A percentile compares a stretch with the other conserved stretches of the same genome.
Evolutionary conservation across 169 alveolate species (phyloP).

Genomic region (Cryptosporidium ryanae): DNA sequence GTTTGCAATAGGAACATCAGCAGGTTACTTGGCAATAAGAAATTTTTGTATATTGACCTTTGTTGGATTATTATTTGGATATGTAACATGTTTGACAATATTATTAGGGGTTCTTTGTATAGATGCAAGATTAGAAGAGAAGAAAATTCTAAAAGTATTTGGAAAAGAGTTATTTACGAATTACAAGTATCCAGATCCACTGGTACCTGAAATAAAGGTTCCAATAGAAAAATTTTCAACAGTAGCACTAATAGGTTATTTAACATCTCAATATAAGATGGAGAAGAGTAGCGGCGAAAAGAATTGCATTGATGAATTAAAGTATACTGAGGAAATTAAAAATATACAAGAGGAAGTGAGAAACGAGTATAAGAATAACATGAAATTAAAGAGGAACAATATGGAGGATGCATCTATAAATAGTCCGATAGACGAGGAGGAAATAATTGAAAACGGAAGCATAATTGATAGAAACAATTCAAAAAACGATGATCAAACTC

Average conservation of each 20-base stretch:
- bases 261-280: constrained; percentile 34
- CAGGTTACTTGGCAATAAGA: constrained; percentile 84
- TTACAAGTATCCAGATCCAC: constrained; percentile 54
- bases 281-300: neutral
- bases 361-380: neutral
- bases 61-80: constrained; percentile 82
- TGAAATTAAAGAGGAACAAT: neutral
- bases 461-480: neutral
- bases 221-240: constrained; percentile 58
- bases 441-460: neutral
- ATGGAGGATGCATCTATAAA: constrained; percentile 38
- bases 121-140: constrained; percentile 81
- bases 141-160: constrained; percentile 34
- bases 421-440: constrained; percentile 56
- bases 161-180: constrained; percentile 46
- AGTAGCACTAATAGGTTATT: constrained; percentile 52
- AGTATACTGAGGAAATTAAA: neutral
- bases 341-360: neutral
- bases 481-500: constrained; percentile 20
- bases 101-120: constrained; percentile 82
- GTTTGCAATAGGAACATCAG: constrained; percentile 84
- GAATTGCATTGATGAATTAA: constrained; percentile 6
- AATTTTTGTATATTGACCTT: constrained; percentile 83
- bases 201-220: constrained; percentile 21
- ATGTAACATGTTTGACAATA: constrained; percentile 82